Conservation (phyloP, 129 eudicot species). For the Scalesia atractyloides region DNA sequence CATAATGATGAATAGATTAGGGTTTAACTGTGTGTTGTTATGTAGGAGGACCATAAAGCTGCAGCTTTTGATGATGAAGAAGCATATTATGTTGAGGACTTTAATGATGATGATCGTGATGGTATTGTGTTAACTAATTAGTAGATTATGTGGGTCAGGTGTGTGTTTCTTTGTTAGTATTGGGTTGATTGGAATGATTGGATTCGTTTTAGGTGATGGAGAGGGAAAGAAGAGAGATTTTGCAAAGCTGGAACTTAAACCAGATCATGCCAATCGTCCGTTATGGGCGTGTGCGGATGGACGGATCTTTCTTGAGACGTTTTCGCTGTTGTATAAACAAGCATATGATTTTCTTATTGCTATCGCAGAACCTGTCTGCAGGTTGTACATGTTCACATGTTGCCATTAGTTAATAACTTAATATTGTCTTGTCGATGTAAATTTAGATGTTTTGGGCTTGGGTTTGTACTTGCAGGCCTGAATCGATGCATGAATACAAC, state of each 20-base stretch:
- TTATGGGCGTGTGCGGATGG: constrained; percentile 99
- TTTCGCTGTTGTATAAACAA: constrained; percentile 82
- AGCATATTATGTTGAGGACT: constrained; percentile 48
- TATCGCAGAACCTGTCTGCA: constrained; percentile 94
- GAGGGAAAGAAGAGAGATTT: constrained; percentile 74
- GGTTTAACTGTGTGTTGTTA: background rate
- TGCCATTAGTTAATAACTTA: background rate
- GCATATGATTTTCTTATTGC: constrained; percentile 97
- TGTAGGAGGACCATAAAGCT: constrained; percentile 62
- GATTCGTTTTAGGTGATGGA: constrained; percentile 37
- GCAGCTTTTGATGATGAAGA: constrained; percentile 51
- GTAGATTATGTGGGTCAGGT: background rate
- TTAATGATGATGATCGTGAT: constrained; percentile 50
- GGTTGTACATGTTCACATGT: constrained; percentile 40
- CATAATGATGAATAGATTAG: constrained; percentile 4
- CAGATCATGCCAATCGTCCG: constrained; percentile 84
- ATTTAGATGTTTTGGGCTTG: constrained; percentile 8
- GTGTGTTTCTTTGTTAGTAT: background rate
- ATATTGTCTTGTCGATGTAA: background rate
- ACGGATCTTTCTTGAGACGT: constrained; percentile 89
- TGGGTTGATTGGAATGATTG: constrained; percentile 19
- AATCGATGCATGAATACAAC: constrained; percentile 95
- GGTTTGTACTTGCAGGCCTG: constrained; percentile 58
- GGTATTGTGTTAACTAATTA: constrained; percentile 40
- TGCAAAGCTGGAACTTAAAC: constrained; percentile 85